These are phyloP conservation scores for Monilinia aucupariae DNA, from an alignment of 2,329 filamentous ascomycete genomes.

Conservation along the genomic window DNA sequence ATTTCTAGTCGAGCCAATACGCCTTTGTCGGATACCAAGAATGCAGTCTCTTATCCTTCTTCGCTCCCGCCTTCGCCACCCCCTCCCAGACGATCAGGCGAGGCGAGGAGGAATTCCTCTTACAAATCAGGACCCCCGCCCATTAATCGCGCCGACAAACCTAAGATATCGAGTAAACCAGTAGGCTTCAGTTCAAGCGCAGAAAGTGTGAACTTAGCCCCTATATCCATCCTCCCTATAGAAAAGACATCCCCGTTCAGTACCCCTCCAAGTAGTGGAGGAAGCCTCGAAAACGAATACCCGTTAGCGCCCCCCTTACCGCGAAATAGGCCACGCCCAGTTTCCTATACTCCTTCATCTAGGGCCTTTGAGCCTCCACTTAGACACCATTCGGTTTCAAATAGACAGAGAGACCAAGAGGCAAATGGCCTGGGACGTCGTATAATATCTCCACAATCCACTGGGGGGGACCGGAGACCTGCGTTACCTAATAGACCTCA, in stretches of 20 bases:
- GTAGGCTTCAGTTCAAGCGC: slow-evolving; percentile 31
- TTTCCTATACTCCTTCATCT: slow-evolving; percentile 37
- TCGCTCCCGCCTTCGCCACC: slow-evolving; percentile 57
- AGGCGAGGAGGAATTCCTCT: slow-evolving; percentile 45
- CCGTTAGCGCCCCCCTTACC: slow-evolving; percentile 44
- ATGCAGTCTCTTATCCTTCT: slow-evolving; percentile 44
- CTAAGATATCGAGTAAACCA: slow-evolving; percentile 48
- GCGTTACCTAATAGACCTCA: slow-evolving; percentile 47
- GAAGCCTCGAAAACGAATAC: slow-evolving; percentile 49
- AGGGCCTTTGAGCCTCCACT: slow-evolving; percentile 48
- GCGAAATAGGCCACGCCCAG: slow-evolving; percentile 47
- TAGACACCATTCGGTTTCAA: slow-evolving; percentile 45
- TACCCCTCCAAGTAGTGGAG: slow-evolving; percentile 73
- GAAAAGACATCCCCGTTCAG: slow-evolving; percentile 68
- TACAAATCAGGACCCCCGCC: slow-evolving; percentile 56
- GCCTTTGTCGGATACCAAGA: slow-evolving; percentile 44
- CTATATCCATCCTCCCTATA: slow-evolving; percentile 18
- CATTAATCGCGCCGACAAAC: slow-evolving; percentile 76
- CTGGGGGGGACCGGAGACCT: slow-evolving; percentile 42
- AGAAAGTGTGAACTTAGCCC: slow-evolving; percentile 32
- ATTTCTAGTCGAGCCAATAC: slow-evolving; percentile 53
- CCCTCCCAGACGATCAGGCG: slow-evolving; percentile 57
- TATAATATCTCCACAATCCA: slow-evolving; percentile 39
- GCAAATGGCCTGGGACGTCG: slow-evolving; percentile 39
- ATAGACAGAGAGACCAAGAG: slow-evolving; percentile 42